Evolutionary conservation across 352 stramenopile genomes (phyloP), one percentile per base, ranked within the genome.

Genomic region (Achlya hypogyna): DNA sequence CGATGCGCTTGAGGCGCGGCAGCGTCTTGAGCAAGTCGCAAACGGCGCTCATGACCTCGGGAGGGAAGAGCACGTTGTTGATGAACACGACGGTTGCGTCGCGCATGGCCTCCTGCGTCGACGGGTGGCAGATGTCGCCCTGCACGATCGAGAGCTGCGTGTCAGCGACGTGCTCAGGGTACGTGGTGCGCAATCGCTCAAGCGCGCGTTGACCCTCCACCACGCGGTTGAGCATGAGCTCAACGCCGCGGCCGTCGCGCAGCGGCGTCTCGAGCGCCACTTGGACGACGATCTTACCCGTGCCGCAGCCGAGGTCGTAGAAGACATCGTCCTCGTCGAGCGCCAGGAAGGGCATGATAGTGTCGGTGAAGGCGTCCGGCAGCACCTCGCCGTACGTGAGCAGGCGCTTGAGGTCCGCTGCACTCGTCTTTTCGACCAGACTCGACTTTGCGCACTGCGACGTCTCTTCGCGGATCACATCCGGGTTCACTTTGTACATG

Each of bases 141-240:
- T 84, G 82, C 32, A 89, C 75, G 28, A 93, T 84, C 23, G 76
- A 59, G 18, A 90, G 70, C n/a, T 69, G 65, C 58, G 90, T 93
- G 49, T 70, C 67, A 0, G 59, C 63, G 25, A 90, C 71, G n/a
- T 84, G 53, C 1, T 60, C 32, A 6, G 88, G 49, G 1, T 76
- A 63, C 40, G 72, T 79, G 10, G 69, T 40, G 62, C 78, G 63
- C 5, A 91, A 68, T 3, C 84, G 78, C 4, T 78, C 64, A 31
- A 93, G 63, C 4, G 84, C 82, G 22, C 77, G 76, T 9, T 74
- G 53, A 38, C 84, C 84, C 66, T 87, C 79, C 16, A 71, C 23
- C 14, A 91, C 82, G 43, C 84, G 84, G 69, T 93, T 93, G 64
- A 89, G 74, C 84, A 93, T 93, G 31, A 93, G 78, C 49, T 93